A percentile compares a stretch with the other conserved stretches of the same genome.
phyloP scores from a whole-genome alignment of 2,329 filamentous ascomycete species.

The Fusarium armeniacum region DNA sequence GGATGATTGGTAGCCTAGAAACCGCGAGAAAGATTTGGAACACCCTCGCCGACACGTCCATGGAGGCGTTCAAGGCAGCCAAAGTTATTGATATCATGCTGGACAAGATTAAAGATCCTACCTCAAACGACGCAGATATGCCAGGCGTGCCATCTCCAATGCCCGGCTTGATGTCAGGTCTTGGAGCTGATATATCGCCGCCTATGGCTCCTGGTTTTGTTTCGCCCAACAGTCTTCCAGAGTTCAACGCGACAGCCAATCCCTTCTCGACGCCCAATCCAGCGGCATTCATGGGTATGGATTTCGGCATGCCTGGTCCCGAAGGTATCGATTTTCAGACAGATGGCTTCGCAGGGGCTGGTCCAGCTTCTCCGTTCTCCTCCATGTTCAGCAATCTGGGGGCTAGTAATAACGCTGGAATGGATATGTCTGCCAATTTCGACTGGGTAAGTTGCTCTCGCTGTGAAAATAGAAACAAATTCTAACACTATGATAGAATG shows the following conservation, averaged over 20 bases:
- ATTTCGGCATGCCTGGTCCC: slow-evolving; percentile 56
- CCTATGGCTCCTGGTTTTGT: slow-evolving; percentile 47
- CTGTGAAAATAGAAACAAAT: neutral
- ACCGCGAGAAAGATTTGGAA: slow-evolving; percentile 84
- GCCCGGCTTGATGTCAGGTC: slow-evolving; percentile 53
- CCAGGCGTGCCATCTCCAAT: slow-evolving; percentile 38
- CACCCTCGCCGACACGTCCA: slow-evolving; percentile 79
- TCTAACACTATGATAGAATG: slow-evolving; percentile 59
- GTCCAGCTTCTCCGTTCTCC: slow-evolving; percentile 62
- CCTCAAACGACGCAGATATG: slow-evolving; percentile 21
- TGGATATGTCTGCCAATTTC: slow-evolving; percentile 66
- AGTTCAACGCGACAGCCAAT: slow-evolving; percentile 49
- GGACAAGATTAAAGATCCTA: slow-evolving; percentile 72
- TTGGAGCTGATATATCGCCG: slow-evolving; percentile 56
- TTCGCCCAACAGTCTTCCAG: slow-evolving; percentile 47
- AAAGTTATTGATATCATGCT: slow-evolving; percentile 87
- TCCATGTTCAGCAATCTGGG: slow-evolving; percentile 66
- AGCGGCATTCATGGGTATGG: slow-evolving; percentile 60
- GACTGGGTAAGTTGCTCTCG: slow-evolving; percentile 66
- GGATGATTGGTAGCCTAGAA: slow-evolving; percentile 83
- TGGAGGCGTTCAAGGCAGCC: slow-evolving; percentile 91
- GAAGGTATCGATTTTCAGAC: slow-evolving; percentile 53
- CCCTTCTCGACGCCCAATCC: slow-evolving; percentile 57
- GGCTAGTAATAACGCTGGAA: slow-evolving; percentile 44
- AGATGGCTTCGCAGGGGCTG: slow-evolving; percentile 50